Conservation (phyloP, 2,329 filamentous ascomycete species). For the Raffaelea ambrosiae region DNA sequence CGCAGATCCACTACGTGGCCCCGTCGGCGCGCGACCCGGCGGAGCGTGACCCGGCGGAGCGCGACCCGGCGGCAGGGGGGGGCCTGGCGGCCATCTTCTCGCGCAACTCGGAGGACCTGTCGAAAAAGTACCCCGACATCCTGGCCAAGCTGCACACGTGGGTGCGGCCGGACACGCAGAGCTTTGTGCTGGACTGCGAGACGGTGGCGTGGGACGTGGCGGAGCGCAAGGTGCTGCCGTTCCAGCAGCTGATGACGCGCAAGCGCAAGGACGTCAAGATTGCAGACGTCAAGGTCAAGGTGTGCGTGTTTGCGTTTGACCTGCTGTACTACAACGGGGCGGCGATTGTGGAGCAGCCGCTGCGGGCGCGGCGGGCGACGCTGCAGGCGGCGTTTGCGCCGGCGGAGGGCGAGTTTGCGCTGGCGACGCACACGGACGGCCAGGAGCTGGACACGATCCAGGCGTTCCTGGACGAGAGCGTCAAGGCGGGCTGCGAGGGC, state of each 20-base stretch:
- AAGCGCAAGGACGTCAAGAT: conserved; percentile 96
- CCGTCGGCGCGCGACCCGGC: conserved; percentile 57
- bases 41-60: too few species aligned
- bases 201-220: conserved; percentile 93
- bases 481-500: conserved; percentile 93
- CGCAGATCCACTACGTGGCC: conserved; percentile 96
- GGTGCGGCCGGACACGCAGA: conserved; percentile 84
- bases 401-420: conserved; percentile 82
- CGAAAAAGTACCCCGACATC: conserved; percentile 96
- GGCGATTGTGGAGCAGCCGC: conserved; percentile 75
- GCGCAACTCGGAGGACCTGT: conserved; percentile 91
- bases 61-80: conserved; percentile 42
- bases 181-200: conserved; percentile 97
- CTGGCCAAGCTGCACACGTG: conserved; percentile 78
- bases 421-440: conserved; percentile 79
- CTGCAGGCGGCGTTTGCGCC: conserved; percentile 65
- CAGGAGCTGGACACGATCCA: conserved; percentile 92
- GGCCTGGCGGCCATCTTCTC: conserved; percentile 94
- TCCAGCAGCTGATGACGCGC: conserved; percentile 96
- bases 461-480: conserved; percentile 81
- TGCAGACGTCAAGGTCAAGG: conserved; percentile 92
- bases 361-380: conserved; percentile 74
- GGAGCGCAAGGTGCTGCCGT: conserved; percentile 92
- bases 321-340: conserved; percentile 88
- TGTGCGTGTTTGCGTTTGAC: conserved; percentile 96